Conservation (phyloP, 805 yeast species). For the Jamesozyma hellenica region DNA sequence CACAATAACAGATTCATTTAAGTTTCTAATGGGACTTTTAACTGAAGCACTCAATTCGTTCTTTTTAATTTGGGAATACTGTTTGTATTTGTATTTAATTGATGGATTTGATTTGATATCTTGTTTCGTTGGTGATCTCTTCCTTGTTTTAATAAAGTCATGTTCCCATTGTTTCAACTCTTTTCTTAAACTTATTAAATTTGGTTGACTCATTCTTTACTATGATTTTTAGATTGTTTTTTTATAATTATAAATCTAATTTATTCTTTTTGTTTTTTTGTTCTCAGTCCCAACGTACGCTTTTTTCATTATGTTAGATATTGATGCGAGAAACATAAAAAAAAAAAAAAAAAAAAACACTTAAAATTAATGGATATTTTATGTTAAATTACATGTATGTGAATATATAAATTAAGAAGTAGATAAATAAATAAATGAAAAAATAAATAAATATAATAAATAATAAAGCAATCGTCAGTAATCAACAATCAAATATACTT, state of each 20-base stretch:
- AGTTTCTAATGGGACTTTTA: not conserved
- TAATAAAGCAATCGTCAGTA: too few relatives aligned
- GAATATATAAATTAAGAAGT: too few relatives aligned
- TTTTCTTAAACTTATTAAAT: constrained; percentile 26
- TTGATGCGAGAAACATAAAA: not conserved
- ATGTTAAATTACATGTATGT: too few relatives aligned
- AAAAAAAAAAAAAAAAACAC: too few relatives aligned
- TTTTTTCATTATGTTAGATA: too few relatives aligned
- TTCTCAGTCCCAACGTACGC: not conserved
- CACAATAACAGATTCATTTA: not conserved
- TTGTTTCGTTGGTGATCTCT: constrained; percentile 37
- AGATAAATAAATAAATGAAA: too few relatives aligned
- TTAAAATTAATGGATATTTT: too few relatives aligned
- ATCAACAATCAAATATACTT: too few relatives aligned
- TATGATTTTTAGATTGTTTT: too few relatives aligned
- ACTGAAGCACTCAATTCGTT: not conserved
- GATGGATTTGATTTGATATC: constrained; percentile 37
- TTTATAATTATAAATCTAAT: too few relatives aligned
- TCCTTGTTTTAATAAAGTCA: constrained; percentile 30
- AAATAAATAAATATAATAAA: too few relatives aligned
- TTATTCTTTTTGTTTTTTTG: too few relatives aligned
- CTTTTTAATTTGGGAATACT: constrained; percentile 25
- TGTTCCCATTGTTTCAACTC: constrained; percentile 51
- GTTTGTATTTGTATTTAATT: constrained; percentile 29
- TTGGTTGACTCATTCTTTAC: not conserved